Base-by-base conservation (phyloP, 2,329 filamentous ascomycete genomes). In the Rhynchosporium graminicola region DNA sequence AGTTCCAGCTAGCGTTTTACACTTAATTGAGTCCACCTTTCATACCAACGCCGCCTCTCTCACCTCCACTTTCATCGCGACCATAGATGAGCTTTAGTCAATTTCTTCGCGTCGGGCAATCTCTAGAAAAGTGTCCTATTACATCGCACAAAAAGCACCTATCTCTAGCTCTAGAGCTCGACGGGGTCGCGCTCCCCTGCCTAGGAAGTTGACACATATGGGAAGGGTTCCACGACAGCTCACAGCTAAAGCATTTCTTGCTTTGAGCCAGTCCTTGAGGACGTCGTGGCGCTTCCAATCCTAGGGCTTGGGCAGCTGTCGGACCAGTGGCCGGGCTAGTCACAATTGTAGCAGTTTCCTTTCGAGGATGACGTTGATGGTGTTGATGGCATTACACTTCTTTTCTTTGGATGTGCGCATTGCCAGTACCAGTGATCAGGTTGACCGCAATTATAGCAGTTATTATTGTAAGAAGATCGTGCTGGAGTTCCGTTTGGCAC, bases 401-500 rank as follows among this genome's bases (percentile, higher is more conserved):
- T 26, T n/a, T 48, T 48, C 28, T 48, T 9, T 2, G 46, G 46
- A 4, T 6, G 26, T 26, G 46, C 9, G 46, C 46, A 48, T 13
- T 48, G 12, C 3, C 12, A 28, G 46, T 2, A 4, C 20, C 28
- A 29, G 20, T 48, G 46, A 28, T 26, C 46, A 3, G 46, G 5
- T 29, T 48, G 10, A 31, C 46, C 46, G 12, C 46, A 48, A 10
- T 48, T 48, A 31, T 13, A 48, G n/a, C 46, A 48, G 28, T 9
- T n/a, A 10, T 28, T 15, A 20, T 8, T 48, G 20, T n/a, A 48
- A 47, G 12, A 28, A 48, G 46, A 48, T n/a, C 46, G 7, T 48
- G 46, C 46, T 10, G 50, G 50, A 9, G 58, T 60, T 47, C 48
- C 45, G 29, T 60, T 60, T 60, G 12, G 12, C 42, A 38, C 42